A percentile compares a stretch with the other conserved stretches of the same genome.
Conservation (phyloP, 345 rosid genomes). For the Melaleuca quinquenervia region DNA sequence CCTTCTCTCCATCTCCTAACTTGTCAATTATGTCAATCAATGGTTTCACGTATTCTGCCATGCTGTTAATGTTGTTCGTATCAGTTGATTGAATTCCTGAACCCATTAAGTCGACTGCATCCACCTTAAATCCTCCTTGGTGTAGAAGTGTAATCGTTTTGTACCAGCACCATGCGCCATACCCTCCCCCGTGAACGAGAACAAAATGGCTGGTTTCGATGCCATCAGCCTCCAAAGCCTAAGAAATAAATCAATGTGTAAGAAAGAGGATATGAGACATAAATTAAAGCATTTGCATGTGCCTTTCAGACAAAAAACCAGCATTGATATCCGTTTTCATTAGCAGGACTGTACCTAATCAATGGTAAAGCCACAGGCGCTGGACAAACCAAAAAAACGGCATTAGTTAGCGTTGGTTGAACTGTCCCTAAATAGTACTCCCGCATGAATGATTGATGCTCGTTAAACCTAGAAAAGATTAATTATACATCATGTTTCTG, state of each 20-base stretch:
- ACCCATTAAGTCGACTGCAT: constrained; percentile 56
- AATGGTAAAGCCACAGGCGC: not conserved
- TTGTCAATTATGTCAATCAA: constrained; percentile 13
- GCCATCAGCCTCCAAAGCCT: constrained; percentile 19
- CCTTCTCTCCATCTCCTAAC: constrained; percentile 21
- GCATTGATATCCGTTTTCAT: not conserved
- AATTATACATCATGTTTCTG: not conserved
- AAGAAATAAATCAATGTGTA: not conserved
- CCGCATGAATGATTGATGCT: not conserved
- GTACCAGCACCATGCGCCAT: constrained; percentile 90
- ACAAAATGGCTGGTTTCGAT: constrained; percentile 46
- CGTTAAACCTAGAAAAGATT: not conserved
- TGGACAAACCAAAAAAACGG: not conserved
- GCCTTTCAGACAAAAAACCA: not conserved
- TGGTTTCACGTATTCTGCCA: constrained; percentile 26
- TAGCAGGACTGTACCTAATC: not conserved
- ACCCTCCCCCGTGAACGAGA: constrained; percentile 83
- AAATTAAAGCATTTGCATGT: not conserved
- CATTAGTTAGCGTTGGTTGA: not conserved
- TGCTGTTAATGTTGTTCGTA: constrained; percentile 19
- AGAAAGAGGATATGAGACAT: not conserved
- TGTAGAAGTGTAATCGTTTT: constrained; percentile 58
- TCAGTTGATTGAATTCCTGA: constrained; percentile 46
- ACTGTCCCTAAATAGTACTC: not conserved
- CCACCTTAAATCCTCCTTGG: constrained; percentile 46